These are phyloP conservation scores for Cystobasidium sp. DNA, from an alignment of 1,284 basidiomycete genomes.

Conservation along the genomic window DNA sequence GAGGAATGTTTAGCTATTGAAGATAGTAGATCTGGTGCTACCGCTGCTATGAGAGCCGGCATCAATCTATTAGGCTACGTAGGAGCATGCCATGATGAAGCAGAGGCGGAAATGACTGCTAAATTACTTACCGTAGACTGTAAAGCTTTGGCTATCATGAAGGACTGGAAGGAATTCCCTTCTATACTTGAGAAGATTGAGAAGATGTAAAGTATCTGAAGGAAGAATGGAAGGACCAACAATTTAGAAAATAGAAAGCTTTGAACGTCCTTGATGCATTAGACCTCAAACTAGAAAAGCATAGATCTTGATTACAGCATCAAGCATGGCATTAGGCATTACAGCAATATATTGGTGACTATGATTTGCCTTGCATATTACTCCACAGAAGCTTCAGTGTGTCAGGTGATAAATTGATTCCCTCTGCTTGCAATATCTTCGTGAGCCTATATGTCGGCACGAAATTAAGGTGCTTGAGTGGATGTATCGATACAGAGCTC, in stretches of 20 bases:
- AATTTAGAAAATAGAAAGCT: too few relatives aligned
- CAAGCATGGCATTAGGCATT: neutral
- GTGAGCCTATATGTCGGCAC: conserved; percentile 17
- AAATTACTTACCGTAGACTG: conserved; percentile 27
- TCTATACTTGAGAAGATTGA: conserved; percentile 32
- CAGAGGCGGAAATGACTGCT: conserved; percentile 18
- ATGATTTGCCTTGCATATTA: conserved; percentile 12
- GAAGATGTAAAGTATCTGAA: neutral
- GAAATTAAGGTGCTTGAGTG: neutral
- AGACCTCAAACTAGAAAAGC: neutral
- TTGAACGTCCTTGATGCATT: neutral
- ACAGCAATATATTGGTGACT: too few relatives aligned
- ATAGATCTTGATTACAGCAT: neutral
- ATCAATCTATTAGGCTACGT: conserved; percentile 37
- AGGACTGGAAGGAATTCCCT: conserved; percentile 41
- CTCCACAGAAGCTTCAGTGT: conserved; percentile 32
- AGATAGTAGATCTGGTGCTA: conserved; percentile 38
- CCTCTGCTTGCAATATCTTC: conserved; percentile 31
- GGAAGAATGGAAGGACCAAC: neutral
- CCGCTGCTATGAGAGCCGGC: conserved; percentile 40
- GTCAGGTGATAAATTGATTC: conserved; percentile 31
- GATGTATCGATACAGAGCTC: neutral
- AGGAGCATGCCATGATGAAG: conserved; percentile 37
- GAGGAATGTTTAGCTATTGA: conserved; percentile 39
- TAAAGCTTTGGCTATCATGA: conserved; percentile 35